phyloP scores from a whole-genome alignment of 2,329 filamentous ascomycete species.

The Neocatenulostroma microsporum region DNA sequence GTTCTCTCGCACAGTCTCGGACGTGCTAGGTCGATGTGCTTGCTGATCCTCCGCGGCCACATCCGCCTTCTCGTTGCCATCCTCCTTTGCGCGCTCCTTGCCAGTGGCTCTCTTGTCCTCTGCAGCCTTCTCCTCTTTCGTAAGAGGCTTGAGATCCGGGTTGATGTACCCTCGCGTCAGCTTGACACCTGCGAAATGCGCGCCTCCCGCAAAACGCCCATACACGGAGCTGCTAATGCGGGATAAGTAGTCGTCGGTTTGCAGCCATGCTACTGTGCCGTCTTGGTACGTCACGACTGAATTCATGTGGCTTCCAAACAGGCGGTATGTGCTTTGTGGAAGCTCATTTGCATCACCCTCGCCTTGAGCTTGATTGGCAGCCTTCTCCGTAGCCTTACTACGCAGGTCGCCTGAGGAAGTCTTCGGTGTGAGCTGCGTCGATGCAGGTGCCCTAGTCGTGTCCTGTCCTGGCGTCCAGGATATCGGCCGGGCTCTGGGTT shows the following conservation, averaged over 20 bases:
- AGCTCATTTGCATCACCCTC: slow-evolving; percentile 13
- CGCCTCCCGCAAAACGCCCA: slow-evolving; percentile 74
- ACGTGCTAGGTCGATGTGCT: slow-evolving; percentile 25
- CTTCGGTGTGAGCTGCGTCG: slow-evolving; percentile 49
- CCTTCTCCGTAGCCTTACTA: slow-evolving; percentile 29
- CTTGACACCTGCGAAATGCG: slow-evolving; percentile 75
- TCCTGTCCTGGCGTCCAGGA: slow-evolving; percentile 31
- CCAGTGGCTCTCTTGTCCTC: slow-evolving; percentile 18
- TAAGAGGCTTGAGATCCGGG: slow-evolving; percentile 43
- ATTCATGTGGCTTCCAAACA: slow-evolving; percentile 91
- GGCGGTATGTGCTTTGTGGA: slow-evolving; percentile 63
- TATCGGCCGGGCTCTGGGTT: slow-evolving; percentile 36
- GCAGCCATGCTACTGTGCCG: slow-evolving; percentile 69
- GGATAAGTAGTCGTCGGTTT: slow-evolving; percentile 79
- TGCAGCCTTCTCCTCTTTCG: slow-evolving; percentile 27
- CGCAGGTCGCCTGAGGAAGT: slow-evolving; percentile 50
- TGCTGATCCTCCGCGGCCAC: slow-evolving; percentile 16
- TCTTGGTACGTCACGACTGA: slow-evolving; percentile 86
- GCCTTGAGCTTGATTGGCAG: slow-evolving; percentile 9
- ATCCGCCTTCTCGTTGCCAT: slow-evolving; percentile 15
- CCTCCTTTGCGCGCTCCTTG: slow-evolving; percentile 25
- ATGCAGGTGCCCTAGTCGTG: slow-evolving; percentile 16
- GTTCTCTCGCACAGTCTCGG: slow-evolving; percentile 35
- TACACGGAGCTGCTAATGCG: slow-evolving; percentile 86
- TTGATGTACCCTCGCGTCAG: slow-evolving; percentile 73